Evolutionary conservation across 2,329 filamentous ascomycete genomes (phyloP).

Genomic region (Penicillium sp.): DNA sequence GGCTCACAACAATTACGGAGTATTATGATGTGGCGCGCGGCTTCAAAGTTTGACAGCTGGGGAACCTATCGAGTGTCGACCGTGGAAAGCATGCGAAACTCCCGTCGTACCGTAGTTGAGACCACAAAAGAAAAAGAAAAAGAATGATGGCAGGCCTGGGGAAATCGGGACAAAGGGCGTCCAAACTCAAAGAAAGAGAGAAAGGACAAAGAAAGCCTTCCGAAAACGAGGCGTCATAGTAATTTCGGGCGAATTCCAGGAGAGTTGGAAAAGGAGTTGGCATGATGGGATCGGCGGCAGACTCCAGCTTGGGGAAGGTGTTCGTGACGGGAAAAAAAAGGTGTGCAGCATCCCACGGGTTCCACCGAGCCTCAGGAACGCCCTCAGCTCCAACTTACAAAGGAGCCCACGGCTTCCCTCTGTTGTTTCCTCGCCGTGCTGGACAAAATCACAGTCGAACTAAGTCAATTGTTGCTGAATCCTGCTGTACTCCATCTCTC

Average conservation of each 20-base stretch:
- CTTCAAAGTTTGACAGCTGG: not conserved
- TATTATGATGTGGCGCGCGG: not conserved
- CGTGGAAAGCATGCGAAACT: slow-evolving; percentile 5
- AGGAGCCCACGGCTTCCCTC: not conserved
- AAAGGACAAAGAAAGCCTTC: slow-evolving; percentile 4
- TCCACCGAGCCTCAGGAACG: slow-evolving; percentile 9
- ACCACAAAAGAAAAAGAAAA: not conserved
- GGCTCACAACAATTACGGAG: not conserved
- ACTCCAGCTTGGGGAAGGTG: slow-evolving; percentile 20
- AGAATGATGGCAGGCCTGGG: not conserved
- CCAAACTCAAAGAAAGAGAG: not conserved
- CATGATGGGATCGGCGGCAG: slow-evolving; percentile 8
- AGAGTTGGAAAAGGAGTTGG: slow-evolving; percentile 11
- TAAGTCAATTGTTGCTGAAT: slow-evolving; percentile 2
- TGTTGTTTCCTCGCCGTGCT: not conserved
- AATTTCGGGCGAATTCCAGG: slow-evolving; percentile 5
- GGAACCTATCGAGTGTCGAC: not conserved
- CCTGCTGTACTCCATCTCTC: not conserved
- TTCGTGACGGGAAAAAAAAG: slow-evolving; percentile 15
- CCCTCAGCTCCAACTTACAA: not conserved
- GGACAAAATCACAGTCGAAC: not conserved
- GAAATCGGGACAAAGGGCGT: not conserved
- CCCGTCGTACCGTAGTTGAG: not conserved
- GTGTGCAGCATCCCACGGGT: slow-evolving; percentile 3
- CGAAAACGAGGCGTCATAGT: slow-evolving; percentile 1